Evolutionary conservation across 1,284 basidiomycete genomes (phyloP).

Genomic region (Cryptococcus floricola): DNA sequence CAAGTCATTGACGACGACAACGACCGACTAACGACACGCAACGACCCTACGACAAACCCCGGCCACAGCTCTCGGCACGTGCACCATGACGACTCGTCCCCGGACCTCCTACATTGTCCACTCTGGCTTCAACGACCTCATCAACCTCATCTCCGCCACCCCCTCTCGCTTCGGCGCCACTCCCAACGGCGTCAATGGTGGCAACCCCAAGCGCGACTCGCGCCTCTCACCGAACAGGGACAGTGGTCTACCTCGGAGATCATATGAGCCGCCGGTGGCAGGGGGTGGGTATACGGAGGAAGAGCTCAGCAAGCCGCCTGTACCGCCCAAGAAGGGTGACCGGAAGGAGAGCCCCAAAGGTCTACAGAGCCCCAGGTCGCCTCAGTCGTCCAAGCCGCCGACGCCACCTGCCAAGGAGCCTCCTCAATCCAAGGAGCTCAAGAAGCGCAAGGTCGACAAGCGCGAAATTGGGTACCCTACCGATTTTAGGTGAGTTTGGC

Average conservation of each 20-base stretch:
- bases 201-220: no score
- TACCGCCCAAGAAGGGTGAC: constrained; percentile 1
- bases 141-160: constrained; percentile 64
- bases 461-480: constrained; percentile 79
- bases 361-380: background rate
- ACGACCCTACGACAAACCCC: no score
- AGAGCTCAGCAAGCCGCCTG: background rate
- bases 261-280: background rate
- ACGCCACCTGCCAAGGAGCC: constrained; percentile 6
- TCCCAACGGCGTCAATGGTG: no score
- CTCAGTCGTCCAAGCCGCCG: no score
- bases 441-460: constrained; percentile 69
- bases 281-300: constrained; percentile 1
- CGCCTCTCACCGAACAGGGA: no score
- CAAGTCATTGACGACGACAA: no score
- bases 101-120: constrained; percentile 23
- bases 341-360: background rate
- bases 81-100: constrained; percentile 14
- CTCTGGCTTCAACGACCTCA: constrained; percentile 74
- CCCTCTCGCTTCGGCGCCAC: constrained; percentile 24
- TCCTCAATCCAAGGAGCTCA: constrained; percentile 15
- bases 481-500: constrained; percentile 69
- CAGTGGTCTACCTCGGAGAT: no score
- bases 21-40: no score
- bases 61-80: no score